A percentile compares a stretch with the other conserved stretches of the same genome.
Evolutionary conservation across 208 protist genomes (phyloP).

Genomic region (Trypanosoma mega): DNA sequence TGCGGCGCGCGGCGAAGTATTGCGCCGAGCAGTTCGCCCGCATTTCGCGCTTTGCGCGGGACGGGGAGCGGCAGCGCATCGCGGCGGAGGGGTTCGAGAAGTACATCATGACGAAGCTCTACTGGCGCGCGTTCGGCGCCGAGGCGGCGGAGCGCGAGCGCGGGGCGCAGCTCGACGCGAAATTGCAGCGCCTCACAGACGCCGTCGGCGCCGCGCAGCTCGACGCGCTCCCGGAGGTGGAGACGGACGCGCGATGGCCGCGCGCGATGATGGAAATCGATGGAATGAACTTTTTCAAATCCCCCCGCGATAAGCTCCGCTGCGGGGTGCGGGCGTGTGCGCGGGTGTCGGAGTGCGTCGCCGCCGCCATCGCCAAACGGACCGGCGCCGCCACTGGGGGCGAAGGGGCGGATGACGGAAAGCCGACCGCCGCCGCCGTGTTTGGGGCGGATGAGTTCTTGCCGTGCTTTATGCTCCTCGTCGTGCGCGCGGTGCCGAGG

Average conservation of each 20-base stretch:
- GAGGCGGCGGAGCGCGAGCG: constrained; percentile 34
- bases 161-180: constrained; percentile 40
- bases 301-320: constrained; percentile 73
- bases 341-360: constrained; percentile 47
- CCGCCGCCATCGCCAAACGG: constrained; percentile 33
- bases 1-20: constrained; percentile 13
- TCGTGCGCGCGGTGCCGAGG: constrained; percentile 61
- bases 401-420: neutral
- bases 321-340: constrained; percentile 68
- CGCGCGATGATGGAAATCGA: constrained; percentile 83
- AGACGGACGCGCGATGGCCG: constrained; percentile 69
- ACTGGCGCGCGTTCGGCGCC: constrained; percentile 53
- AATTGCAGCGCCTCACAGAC: constrained; percentile 36
- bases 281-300: constrained; percentile 86
- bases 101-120: constrained; percentile 77
- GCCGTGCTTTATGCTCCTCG: constrained; percentile 79
- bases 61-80: constrained; percentile 25
- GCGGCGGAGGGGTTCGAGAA: constrained; percentile 72
- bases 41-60: constrained; percentile 22
- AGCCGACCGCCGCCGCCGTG: constrained; percentile 15
- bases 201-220: constrained; percentile 41
- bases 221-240: constrained; percentile 62
- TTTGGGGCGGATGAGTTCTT: constrained; percentile 83
- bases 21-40: constrained; percentile 27
- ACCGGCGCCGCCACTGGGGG: neutral